Evolutionary conservation across 1,284 basidiomycete species (phyloP).

Genomic region (Ustilago curta): DNA sequence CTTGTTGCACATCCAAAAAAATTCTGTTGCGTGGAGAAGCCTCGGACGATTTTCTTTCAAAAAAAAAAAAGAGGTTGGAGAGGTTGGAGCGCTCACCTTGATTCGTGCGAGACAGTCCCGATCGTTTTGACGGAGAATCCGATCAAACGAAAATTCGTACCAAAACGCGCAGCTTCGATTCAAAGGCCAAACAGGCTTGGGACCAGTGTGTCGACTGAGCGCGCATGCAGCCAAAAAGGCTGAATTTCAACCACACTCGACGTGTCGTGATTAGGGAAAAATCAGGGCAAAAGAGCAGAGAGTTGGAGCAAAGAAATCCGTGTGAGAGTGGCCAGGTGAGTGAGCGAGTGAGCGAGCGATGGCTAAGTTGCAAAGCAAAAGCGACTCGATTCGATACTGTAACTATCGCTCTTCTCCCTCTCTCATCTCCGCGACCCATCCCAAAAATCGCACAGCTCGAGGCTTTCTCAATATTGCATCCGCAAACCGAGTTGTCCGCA

Average conservation of each 20-base stretch:
- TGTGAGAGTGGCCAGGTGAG: too few relatives aligned
- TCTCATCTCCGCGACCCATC: conserved; percentile 1
- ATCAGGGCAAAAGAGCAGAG: conserved; percentile 21
- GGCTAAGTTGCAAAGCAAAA: not conserved
- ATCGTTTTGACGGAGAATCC: not conserved
- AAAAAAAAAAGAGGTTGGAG: too few relatives aligned
- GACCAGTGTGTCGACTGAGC: conserved; percentile 27
- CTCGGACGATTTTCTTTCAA: conserved; percentile 11
- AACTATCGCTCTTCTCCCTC: conserved; percentile 9
- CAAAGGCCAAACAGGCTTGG: not conserved
- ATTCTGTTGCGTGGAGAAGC: conserved; percentile 29
- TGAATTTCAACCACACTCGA: conserved; percentile 1
- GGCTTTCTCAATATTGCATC: conserved; percentile 12
- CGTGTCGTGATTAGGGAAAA: conserved; percentile 34
- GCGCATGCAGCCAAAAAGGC: not conserved
- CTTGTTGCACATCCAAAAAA: conserved; percentile 16
- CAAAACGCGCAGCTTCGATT: conserved; percentile 3
- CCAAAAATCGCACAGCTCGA: conserved; percentile 22
- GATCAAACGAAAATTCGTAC: conserved; percentile 6
- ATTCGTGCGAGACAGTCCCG: conserved; percentile 27
- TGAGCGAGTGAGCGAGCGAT: not conserved
- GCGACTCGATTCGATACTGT: conserved; percentile 11
- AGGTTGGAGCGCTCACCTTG: not conserved
- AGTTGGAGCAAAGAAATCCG: not conserved
- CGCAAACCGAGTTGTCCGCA: conserved; percentile 14